These are phyloP conservation scores for Aegilops sharonensis DNA, from an alignment of 176 grass and related monocot genomes.

Conservation along the genomic window DNA sequence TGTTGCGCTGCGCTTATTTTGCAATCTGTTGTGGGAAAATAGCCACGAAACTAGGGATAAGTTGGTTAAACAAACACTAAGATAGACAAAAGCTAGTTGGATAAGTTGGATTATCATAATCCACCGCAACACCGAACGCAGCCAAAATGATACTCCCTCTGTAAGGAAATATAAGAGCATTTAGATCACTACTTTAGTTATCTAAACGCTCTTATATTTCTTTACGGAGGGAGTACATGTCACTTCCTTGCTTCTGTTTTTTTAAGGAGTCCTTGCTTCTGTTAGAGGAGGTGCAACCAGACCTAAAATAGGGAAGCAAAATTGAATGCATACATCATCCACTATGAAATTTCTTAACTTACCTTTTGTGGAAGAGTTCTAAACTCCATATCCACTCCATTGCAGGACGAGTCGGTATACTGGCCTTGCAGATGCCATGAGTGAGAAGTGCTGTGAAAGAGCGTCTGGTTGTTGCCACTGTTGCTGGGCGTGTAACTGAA, in stretches of 20 bases:
- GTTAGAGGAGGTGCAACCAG: background rate
- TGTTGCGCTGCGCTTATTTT: background rate
- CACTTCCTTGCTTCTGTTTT: background rate
- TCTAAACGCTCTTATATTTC: too few species aligned
- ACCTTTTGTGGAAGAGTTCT: slow-evolving; percentile 78
- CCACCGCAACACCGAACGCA: background rate
- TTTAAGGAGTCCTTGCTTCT: background rate
- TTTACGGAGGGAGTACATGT: background rate
- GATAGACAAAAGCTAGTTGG: too few species aligned
- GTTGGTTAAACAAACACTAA: too few species aligned
- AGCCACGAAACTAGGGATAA: too few species aligned
- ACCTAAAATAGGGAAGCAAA: background rate
- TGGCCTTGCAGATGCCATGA: slow-evolving; percentile 32
- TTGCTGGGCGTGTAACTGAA: slow-evolving; percentile 30
- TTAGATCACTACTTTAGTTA: too few species aligned
- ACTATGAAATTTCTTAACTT: background rate
- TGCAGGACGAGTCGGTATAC: slow-evolving; percentile 34
- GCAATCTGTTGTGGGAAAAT: background rate
- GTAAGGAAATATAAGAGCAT: too few species aligned
- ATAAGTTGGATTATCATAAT: too few species aligned
- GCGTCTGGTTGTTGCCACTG: slow-evolving; percentile 18
- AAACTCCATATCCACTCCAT: slow-evolving; percentile 44
- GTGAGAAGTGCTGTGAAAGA: slow-evolving; percentile 28
- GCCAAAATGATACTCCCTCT: background rate
- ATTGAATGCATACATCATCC: background rate